Base-by-base conservation (phyloP, 2,329 filamentous ascomycete species). In the Xylaria multiplex region DNA sequence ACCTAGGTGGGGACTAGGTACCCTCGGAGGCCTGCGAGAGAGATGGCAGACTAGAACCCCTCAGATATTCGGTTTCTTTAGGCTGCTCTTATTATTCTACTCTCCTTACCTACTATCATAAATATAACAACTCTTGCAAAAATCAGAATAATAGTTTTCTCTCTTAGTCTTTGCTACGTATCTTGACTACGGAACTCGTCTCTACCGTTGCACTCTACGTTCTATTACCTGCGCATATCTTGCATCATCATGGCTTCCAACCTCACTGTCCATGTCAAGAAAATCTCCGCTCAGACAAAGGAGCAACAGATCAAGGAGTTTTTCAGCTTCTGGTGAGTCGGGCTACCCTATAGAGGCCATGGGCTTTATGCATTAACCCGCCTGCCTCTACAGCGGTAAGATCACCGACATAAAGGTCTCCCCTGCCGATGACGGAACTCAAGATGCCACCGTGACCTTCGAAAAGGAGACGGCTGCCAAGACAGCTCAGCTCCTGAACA, bases 381-480 rank as follows among this genome's bases (percentile, higher is more conserved):
- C 14, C 35, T 13, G 9, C 19, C 59, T 35, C 27, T 27, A 62
- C 77, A 96, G 93, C 78, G 96, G 96, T 79, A 98, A 97, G 86
- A 97, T 99, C 79, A 90, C 88, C 72, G 86, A 87, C 74, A 86
- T 99, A 79, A 90, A 93, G 65, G 87, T 97, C 76, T 92, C 89
- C 32, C 81, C 89, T 42, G 81, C 81, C 62, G 57, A 83, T 80
- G 88, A 88, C 75, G 86, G 90, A 71, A 84, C 87, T 72, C 93
- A 97, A 82, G 90, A 90, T 56, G 96, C 96, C 64, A 92, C 90
- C n/a, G 94, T 99, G 69, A 94, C 90, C 59, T 99, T 99, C 77
- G 96, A 98, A 82, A 97, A 97, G 84, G 90, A 95, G 79, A 96
- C 95, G 14, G 96, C 96, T 57, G 94, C 95, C 66, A 97, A 97